These are phyloP conservation scores for Cicer judaicum DNA, from an alignment of 306 rosid genomes.

Conservation along the genomic window DNA sequence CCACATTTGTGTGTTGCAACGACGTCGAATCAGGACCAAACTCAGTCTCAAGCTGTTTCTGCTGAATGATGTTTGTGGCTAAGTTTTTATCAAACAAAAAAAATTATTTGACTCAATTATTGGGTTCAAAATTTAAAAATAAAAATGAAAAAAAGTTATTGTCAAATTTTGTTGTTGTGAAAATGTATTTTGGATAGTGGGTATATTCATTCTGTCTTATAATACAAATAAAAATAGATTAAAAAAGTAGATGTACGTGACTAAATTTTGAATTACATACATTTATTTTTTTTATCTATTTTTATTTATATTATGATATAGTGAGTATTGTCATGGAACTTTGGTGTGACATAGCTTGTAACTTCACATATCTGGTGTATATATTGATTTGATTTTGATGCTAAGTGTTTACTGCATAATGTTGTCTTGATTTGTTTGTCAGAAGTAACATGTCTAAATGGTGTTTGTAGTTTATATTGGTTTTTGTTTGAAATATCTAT, in stretches of 20 bases:
- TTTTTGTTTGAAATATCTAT: no score
- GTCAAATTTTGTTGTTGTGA: not conserved
- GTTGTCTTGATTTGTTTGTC: not conserved
- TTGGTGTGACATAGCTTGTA: not conserved
- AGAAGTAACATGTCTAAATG: not conserved
- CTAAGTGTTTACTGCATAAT: not conserved
- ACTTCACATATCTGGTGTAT: not conserved
- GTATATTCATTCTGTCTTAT: not conserved
- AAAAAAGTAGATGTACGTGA: no score
- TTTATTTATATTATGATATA: no score
- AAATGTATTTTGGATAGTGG: slow-evolving; percentile 4
- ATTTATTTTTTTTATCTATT: no score
- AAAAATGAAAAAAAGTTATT: not conserved
- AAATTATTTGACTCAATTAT: not conserved
- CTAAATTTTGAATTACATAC: no score
- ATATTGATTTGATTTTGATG: slow-evolving; percentile 20
- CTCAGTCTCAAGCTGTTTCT: slow-evolving; percentile 28
- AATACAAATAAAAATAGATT: no score
- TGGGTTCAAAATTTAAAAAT: not conserved
- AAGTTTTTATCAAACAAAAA: no score
- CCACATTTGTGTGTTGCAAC: slow-evolving; percentile 43
- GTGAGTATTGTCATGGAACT: not conserved
- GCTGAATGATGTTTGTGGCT: not conserved
- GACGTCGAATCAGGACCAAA: slow-evolving; percentile 32
- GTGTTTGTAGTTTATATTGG: not conserved